Base-by-base conservation (phyloP, 2,329 filamentous ascomycete species). In the Fusarium drepaniforme region DNA sequence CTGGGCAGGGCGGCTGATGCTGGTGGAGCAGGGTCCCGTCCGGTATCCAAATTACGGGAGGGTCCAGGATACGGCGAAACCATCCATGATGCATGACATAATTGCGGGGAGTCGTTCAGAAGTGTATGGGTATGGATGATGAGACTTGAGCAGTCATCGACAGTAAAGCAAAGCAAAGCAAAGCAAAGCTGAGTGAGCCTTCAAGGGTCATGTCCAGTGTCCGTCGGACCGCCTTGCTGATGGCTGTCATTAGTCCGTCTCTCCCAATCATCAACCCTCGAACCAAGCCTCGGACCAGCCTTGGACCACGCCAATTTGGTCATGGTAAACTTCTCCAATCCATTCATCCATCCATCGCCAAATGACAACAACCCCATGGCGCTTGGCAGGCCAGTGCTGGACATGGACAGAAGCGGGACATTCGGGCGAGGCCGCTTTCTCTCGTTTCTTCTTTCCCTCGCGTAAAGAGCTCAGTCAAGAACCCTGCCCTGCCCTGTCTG, bases 41-140 rank as follows among this genome's bases (percentile, higher is more conserved):
- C 75, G 71, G 74, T 73, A 64, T 80, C 74, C 78, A 82, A 81
- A 82, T 81, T 80, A 80, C 77, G 80, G 76, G 80, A 82, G 77
- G 80, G 76, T 77, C 81, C 74, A 81, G 79, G 79, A 83, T 83
- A 80, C 76, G 76, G 73, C 76, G 77, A 80, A 78, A 79, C 77
- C 76, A 80, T 80, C 77, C 76, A 80, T 80, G 81, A 82, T 82
- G 84, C 84, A 85, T 86, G 84, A 85, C 84, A 86, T 86, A 86
- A 86, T 85, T 85, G 81, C 82, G 82, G 80, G 80, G 82, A 80
- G 77, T 62, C 66, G 72, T 65, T 60, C 59, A 65, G 70, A 73
- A 68, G 70, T 69, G 75, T 73, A 69, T 73, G 71, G 65, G 75
- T 73, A 69, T 73, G 71, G 65, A 73, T 68, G 49, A 70, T 72